These are phyloP conservation scores for Agaricus subrufescens DNA, from an alignment of 768 basidiomycete genomes.

Conservation along the genomic window DNA sequence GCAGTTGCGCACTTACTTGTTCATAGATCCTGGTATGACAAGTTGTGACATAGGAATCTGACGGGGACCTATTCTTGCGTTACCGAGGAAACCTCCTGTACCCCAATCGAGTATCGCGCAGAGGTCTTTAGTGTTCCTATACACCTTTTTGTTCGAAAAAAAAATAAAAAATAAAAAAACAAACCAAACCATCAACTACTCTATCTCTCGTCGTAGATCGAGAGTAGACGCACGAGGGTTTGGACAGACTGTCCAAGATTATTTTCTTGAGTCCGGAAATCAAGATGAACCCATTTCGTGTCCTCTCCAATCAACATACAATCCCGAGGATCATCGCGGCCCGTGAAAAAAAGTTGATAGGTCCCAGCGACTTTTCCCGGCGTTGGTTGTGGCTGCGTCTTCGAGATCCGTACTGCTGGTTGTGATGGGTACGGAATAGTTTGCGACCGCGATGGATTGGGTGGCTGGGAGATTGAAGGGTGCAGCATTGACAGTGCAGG, in stretches of 20 bases:
- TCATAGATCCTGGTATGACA: constrained; percentile 45
- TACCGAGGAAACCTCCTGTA: constrained; percentile 49
- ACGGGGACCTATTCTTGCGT: constrained; percentile 50
- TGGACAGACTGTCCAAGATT: constrained; percentile 35
- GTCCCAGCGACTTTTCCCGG: constrained; percentile 26
- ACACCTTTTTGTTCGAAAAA: constrained; percentile 23
- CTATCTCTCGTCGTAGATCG: constrained; percentile 11
- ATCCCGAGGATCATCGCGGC: constrained; percentile 61
- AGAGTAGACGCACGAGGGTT: constrained; percentile 40
- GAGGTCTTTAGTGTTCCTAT: constrained; percentile 43
- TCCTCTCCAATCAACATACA: constrained; percentile 68
- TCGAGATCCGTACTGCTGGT: neutral
- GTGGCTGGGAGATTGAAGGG: neutral
- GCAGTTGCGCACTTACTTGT: constrained; percentile 34
- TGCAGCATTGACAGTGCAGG: neutral
- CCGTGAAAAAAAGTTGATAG: constrained; percentile 65
- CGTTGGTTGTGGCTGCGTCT: neutral
- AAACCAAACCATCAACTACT: constrained; percentile 7
- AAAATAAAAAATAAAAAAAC: no score
- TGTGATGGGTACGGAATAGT: neutral
- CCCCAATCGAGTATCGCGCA: constrained; percentile 48
- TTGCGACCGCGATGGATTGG: neutral
- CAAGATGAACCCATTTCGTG: constrained; percentile 53
- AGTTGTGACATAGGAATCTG: constrained; percentile 60
- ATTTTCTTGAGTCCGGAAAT: constrained; percentile 57